A percentile compares a stretch with the other conserved stretches of the same genome.
Evolutionary conservation across 495 filamentous ascomycete genomes (phyloP).

Genomic region (Tetracladium marchalianum): DNA sequence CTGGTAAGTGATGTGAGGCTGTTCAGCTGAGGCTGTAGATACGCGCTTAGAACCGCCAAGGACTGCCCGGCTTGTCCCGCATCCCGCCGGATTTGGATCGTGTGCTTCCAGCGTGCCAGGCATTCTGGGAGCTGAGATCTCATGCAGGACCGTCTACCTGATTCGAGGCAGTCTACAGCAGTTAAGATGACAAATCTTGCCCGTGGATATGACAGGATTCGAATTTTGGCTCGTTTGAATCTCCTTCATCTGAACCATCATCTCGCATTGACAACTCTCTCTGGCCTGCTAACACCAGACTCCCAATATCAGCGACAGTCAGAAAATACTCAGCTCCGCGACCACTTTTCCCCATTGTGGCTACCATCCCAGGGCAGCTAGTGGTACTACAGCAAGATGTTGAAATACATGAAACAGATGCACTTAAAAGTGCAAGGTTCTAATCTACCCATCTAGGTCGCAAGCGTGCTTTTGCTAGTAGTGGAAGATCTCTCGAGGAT

Average conservation of each 20-base stretch:
- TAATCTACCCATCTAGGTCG: slow-evolving; percentile 4
- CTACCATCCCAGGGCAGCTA: slow-evolving; percentile 2
- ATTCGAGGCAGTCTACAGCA: slow-evolving; percentile 13
- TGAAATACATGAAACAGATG: slow-evolving; percentile 5
- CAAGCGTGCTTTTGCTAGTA: neutral
- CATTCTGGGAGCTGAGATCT: slow-evolving; percentile 9
- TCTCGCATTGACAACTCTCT: slow-evolving; percentile 3
- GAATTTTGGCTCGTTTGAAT: slow-evolving; percentile 11
- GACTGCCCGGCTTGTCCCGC: no score
- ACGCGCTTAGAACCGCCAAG: slow-evolving; percentile 8
- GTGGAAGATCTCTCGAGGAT: neutral
- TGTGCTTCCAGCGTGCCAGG: neutral
- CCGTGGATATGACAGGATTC: slow-evolving; percentile 1
- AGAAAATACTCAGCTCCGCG: slow-evolving; percentile 9
- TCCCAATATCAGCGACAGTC: slow-evolving; percentile 7
- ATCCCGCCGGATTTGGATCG: no score
- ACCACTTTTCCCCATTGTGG: slow-evolving; percentile 4
- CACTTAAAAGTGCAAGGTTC: neutral
- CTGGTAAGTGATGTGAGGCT: no score
- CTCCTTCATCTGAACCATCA: slow-evolving; percentile 12
- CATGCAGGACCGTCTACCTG: slow-evolving; percentile 8
- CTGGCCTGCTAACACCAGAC: slow-evolving; percentile 7
- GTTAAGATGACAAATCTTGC: slow-evolving; percentile 11
- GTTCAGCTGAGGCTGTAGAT: slow-evolving; percentile 18
- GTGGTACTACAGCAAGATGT: slow-evolving; percentile 7